Base-by-base conservation (phyloP, 1,284 basidiomycete genomes). In the Pseudozyma flocculosa region DNA sequence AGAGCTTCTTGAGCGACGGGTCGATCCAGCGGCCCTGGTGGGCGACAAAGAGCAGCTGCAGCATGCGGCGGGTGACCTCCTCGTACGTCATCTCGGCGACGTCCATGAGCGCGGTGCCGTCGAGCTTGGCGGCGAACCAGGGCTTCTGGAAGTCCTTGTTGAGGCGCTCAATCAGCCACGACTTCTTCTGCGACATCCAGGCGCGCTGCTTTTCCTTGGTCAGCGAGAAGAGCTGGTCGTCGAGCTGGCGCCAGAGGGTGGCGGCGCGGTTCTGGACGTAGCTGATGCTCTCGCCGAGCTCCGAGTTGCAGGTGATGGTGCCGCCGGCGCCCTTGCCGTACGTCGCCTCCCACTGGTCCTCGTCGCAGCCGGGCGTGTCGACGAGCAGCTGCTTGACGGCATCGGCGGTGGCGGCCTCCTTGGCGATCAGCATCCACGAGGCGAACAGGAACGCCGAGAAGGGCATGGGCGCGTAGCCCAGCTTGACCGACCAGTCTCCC, bases 251-350 rank as follows among this genome's bases (percentile, higher is more conserved):
- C 94, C 94, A 98, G 43, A 98, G 83, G 82, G 91, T 95, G 78
- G 97, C 90, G 50, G 85, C 95, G 45, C 95, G 89, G 44, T 88
- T 98, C 46, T 94, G 54, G 15, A 65, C 62, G 84, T 98, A 97
- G 83, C 98, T 94, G 75, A 98, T 98, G 23, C 93, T 93, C 80
- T 98, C 95, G 46, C 94, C 94, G 43, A 98, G 85, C 83, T 98
- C 95, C 3, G 93, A 97, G 69, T 88, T 89, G 66, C 98, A 95
- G 10, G 94, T 97, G 61, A 98, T 84, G 74, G 97, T 89, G 67
- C 94, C 94, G 11, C 92, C 95, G 62, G 92, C 89, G 29, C 57
- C 61, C 80, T 90, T 92, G 68, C 85, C 82, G 79, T 98, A 98
- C 1, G 94, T 96, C 40, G 88, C 90, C 78, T 98, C 94, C 94